Conservation (phyloP, 108 stramenopile species). For the Pseudonitzschia delicatissima region DNA sequence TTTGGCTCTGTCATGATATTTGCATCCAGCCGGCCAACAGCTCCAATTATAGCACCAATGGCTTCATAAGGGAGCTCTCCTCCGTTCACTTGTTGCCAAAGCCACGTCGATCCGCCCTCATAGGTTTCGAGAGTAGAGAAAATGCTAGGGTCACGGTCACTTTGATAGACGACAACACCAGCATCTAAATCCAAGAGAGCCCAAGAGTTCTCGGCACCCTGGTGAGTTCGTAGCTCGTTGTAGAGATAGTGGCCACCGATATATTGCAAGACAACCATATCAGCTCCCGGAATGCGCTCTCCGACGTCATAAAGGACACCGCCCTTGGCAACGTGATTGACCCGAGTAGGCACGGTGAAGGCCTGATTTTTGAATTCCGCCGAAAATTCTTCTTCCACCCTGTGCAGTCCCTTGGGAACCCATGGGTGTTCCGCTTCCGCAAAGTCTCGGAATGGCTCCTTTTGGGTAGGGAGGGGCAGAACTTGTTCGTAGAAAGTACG, state of each 20-base stretch:
- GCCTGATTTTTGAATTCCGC: slow-evolving; percentile 53
- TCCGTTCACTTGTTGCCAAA: slow-evolving; percentile 32
- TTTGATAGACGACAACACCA: slow-evolving; percentile 63
- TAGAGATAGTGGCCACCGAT: slow-evolving; percentile 78
- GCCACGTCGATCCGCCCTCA: slow-evolving; percentile 52
- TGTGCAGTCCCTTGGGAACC: slow-evolving; percentile 48
- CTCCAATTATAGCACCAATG: slow-evolving; percentile 67
- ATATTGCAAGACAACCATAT: slow-evolving; percentile 65
- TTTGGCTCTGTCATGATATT: slow-evolving; percentile 57
- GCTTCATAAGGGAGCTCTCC: slow-evolving; percentile 43
- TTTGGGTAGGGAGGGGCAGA: slow-evolving; percentile 38
- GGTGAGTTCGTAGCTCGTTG: slow-evolving; percentile 78
- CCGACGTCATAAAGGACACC: slow-evolving; percentile 69
- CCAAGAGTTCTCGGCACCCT: slow-evolving; percentile 89
- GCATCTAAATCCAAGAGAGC: slow-evolving; percentile 58
- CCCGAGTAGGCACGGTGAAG: slow-evolving; percentile 81
- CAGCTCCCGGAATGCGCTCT: slow-evolving; percentile 64
- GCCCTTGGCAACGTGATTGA: slow-evolving; percentile 84
- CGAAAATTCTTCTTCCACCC: slow-evolving; percentile 31
- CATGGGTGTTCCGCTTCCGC: slow-evolving; percentile 58
- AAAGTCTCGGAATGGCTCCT: slow-evolving; percentile 50
- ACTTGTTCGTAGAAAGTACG: slow-evolving; percentile 48
- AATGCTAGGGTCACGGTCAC: slow-evolving; percentile 72
- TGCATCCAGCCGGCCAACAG: slow-evolving; percentile 83
- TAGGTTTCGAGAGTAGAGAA: slow-evolving; percentile 72